Conservation (phyloP, 169 alveolate species). For the Condylostoma magnum region DNA sequence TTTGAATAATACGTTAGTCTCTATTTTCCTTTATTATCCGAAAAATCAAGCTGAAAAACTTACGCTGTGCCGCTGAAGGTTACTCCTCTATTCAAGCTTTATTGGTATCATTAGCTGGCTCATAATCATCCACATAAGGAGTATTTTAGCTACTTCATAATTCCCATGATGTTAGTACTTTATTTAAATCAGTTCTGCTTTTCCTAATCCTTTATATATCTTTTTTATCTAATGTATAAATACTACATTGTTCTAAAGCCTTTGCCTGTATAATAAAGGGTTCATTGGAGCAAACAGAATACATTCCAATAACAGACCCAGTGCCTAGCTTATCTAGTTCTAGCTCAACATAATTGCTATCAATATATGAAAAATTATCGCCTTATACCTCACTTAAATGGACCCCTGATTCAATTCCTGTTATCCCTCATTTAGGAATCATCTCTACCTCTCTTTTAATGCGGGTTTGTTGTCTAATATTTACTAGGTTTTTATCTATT, state of each 20-base stretch:
- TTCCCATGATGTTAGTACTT: no score
- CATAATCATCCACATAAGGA: no score
- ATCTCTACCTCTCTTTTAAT: background rate
- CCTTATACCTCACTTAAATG: background rate
- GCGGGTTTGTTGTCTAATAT: background rate
- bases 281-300: background rate
- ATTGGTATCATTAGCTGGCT: no score
- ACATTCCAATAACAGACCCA: background rate
- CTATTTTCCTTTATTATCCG: no score
- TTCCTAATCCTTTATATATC: no score
- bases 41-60: no score
- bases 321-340: background rate
- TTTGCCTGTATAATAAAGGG: background rate
- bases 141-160: no score
- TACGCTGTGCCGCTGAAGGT: no score
- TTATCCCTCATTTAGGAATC: background rate
- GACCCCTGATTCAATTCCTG: background rate
- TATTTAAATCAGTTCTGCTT: no score
- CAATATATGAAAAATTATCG: background rate
- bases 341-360: background rate
- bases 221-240: no score
- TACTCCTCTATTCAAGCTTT: no score
- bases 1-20: no score
- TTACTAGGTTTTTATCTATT: background rate
- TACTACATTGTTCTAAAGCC: background rate